A percentile compares a stretch with the other conserved stretches of the same genome.
These are phyloP conservation scores for Geotrichum macrosporum DNA, from an alignment of 1,139 yeast species.

Conservation along the genomic window DNA sequence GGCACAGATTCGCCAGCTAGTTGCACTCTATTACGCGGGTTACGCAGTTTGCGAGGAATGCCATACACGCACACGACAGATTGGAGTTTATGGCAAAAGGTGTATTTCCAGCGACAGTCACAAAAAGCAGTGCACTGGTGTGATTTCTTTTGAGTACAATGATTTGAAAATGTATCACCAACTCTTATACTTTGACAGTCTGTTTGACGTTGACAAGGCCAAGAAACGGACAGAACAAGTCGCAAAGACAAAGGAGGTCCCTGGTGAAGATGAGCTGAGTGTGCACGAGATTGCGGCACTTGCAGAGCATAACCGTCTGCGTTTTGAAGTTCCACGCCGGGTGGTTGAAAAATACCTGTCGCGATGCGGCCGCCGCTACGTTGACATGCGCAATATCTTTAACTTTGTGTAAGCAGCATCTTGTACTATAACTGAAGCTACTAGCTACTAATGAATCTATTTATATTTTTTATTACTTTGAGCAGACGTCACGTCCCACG, in stretches of 20 bases:
- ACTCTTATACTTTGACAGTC: constrained; percentile 66
- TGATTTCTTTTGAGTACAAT: constrained; percentile 70
- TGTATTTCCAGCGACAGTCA: constrained; percentile 60
- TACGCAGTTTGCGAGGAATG: constrained; percentile 90
- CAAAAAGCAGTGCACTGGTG: constrained; percentile 59
- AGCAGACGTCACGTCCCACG: too few relatives aligned
- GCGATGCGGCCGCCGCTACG: constrained; percentile 88
- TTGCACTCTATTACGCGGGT: constrained; percentile 76
- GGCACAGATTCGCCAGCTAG: constrained; percentile 59
- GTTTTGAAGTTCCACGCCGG: constrained; percentile 54
- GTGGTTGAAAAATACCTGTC: constrained; percentile 70
- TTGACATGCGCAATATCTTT: constrained; percentile 79
- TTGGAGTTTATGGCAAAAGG: constrained; percentile 83
- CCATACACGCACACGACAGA: constrained; percentile 73
- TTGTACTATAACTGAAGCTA: too few relatives aligned
- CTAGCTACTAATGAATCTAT: too few relatives aligned
- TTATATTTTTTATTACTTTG: too few relatives aligned
- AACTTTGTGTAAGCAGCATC: constrained; percentile 28
- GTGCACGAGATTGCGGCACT: constrained; percentile 51
- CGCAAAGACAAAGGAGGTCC: constrained; percentile 19
- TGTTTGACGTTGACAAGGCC: constrained; percentile 82
- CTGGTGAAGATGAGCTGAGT: constrained; percentile 47
- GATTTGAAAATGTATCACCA: constrained; percentile 86
- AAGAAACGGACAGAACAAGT: constrained; percentile 41
- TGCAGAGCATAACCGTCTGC: constrained; percentile 71